phyloP scores from a whole-genome alignment of 176 grass and related monocot genomes.

The Oryza rufipogon region DNA sequence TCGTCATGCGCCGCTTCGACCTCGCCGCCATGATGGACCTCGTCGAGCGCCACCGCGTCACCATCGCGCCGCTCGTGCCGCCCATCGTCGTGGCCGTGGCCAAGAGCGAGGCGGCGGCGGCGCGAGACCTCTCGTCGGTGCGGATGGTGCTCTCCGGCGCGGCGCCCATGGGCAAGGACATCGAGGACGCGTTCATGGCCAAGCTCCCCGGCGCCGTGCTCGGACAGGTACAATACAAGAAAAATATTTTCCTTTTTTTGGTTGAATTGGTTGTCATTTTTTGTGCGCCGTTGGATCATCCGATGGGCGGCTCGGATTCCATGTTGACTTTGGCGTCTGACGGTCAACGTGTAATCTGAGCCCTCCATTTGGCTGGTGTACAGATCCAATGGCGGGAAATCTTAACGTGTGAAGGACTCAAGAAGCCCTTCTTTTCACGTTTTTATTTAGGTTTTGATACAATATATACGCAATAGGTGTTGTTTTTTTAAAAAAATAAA shows the following conservation, averaged over 20 bases:
- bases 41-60: slow-evolving; percentile 54
- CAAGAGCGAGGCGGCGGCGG: slow-evolving; percentile 48
- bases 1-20: slow-evolving; percentile 74
- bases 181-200: slow-evolving; percentile 69
- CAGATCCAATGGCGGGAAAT: background rate
- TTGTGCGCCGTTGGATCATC: background rate
- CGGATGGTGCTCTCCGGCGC: slow-evolving; percentile 74
- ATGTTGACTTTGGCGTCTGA: background rate
- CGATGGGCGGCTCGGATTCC: background rate
- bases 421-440: background rate
- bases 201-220: slow-evolving; percentile 69
- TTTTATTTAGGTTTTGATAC: background rate
- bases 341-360: background rate
- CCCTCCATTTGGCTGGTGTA: background rate
- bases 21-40: slow-evolving; percentile 55
- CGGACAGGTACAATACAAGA: slow-evolving; percentile 51
- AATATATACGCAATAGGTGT: no score
- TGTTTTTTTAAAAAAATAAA: no score
- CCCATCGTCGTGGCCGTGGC: slow-evolving; percentile 73
- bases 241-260: background rate
- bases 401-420: background rate
- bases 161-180: slow-evolving; percentile 81
- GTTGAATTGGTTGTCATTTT: background rate
- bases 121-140: slow-evolving; percentile 64
- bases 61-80: slow-evolving; percentile 71